phyloP scores from a whole-genome alignment of 208 protist species.

The Acanthamoeba lenticulata region DNA sequence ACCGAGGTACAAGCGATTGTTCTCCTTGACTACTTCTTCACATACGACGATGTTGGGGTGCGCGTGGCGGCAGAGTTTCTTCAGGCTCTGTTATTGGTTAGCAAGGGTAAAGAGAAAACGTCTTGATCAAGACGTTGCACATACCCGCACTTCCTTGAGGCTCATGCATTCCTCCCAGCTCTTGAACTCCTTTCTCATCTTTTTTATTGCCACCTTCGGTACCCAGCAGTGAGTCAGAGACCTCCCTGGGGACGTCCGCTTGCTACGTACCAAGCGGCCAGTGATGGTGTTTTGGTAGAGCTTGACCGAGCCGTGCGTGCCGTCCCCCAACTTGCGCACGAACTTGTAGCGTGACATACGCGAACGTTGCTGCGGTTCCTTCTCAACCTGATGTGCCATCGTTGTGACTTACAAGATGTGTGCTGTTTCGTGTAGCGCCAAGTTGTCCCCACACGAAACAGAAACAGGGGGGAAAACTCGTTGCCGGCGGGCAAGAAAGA shows the following conservation, averaged over 20 bases:
- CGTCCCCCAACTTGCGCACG: neutral
- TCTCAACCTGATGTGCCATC: neutral
- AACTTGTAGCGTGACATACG: slow-evolving; percentile 3
- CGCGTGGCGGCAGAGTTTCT: neutral
- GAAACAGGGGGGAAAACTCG: too few species aligned
- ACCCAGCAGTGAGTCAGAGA: too few species aligned
- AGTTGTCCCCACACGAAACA: too few species aligned
- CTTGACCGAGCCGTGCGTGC: neutral
- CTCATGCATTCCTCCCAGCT: neutral
- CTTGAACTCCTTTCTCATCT: neutral
- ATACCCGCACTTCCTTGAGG: neutral
- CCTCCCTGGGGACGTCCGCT: too few species aligned
- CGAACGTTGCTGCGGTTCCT: neutral
- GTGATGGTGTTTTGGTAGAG: neutral
- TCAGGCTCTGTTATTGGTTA: neutral
- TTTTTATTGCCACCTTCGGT: slow-evolving; percentile 24
- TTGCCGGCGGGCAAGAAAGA: too few species aligned
- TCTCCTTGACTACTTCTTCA: slow-evolving; percentile 11
- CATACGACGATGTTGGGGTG: slow-evolving; percentile 7
- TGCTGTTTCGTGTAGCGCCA: too few species aligned
- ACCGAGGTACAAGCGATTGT: neutral
- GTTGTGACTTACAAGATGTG: too few species aligned
- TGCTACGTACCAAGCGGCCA: neutral
- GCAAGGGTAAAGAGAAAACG: neutral
- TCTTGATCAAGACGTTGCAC: neutral